Evolutionary conservation across 2,329 filamentous ascomycete genomes (phyloP).

Genomic region (Paraphaeosphaeria minitans): DNA sequence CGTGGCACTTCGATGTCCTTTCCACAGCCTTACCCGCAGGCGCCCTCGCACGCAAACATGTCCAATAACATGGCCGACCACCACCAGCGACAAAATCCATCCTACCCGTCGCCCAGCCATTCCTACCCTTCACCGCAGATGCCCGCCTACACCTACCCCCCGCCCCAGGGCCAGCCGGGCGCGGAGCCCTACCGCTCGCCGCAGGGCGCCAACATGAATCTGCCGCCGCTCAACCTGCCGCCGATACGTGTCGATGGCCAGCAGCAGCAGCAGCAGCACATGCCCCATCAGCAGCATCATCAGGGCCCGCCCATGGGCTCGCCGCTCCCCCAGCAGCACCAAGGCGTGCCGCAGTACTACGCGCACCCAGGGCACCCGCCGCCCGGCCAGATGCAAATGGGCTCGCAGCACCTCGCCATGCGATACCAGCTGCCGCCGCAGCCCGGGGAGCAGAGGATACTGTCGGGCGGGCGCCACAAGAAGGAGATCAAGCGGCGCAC

Average conservation of each 20-base stretch:
- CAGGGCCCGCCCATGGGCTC: slow-evolving; percentile 55
- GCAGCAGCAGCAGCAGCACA: slow-evolving; percentile 23
- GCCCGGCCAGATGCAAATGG: slow-evolving; percentile 57
- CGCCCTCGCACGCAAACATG: slow-evolving; percentile 39
- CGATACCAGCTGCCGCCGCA: slow-evolving; percentile 62
- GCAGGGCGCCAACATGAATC: slow-evolving; percentile 51
- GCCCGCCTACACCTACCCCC: slow-evolving; percentile 57
- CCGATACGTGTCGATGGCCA: slow-evolving; percentile 57
- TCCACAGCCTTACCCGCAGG: slow-evolving; percentile 39
- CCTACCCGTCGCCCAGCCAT: slow-evolving; percentile 53
- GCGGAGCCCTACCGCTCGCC: slow-evolving; percentile 54
- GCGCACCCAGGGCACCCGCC: slow-evolving; percentile 47
- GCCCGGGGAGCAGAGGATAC: slow-evolving; percentile 55
- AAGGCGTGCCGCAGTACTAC: slow-evolving; percentile 60
- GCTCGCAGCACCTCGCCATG: slow-evolving; percentile 54
- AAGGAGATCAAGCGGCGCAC: slow-evolving; percentile 78
- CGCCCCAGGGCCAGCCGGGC: slow-evolving; percentile 43
- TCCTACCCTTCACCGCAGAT: slow-evolving; percentile 59
- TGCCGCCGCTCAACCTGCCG: slow-evolving; percentile 55
- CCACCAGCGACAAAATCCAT: slow-evolving; percentile 34
- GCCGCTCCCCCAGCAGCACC: slow-evolving; percentile 59
- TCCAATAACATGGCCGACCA: slow-evolving; percentile 42
- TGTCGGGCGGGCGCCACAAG: slow-evolving; percentile 68
- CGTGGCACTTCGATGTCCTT: slow-evolving; percentile 30
- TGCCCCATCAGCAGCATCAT: slow-evolving; percentile 33